A percentile compares a stretch with the other conserved stretches of the same genome.
phyloP scores from a whole-genome alignment of 2,329 filamentous ascomycete species.

The Cephalotrichum gorgonifer region DNA sequence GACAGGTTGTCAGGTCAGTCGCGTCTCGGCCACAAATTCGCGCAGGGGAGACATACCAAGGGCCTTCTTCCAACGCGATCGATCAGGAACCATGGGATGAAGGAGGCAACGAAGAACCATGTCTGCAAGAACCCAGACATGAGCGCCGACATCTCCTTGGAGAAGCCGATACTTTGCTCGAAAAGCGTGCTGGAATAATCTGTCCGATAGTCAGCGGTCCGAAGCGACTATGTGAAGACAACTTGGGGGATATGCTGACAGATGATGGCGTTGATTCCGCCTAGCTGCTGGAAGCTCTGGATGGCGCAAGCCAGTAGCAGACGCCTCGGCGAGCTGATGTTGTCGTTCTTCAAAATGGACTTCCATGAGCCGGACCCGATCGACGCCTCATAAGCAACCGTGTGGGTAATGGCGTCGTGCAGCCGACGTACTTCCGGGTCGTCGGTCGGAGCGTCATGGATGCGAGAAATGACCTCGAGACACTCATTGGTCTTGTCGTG shows the following conservation, averaged over 20 bases:
- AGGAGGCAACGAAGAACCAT: slow-evolving; percentile 27
- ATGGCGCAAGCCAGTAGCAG: slow-evolving; percentile 21
- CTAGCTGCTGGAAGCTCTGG: slow-evolving; percentile 29
- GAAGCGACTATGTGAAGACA: neutral
- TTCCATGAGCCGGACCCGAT: slow-evolving; percentile 18
- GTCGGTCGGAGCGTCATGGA: slow-evolving; percentile 15
- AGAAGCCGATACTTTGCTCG: slow-evolving; percentile 30
- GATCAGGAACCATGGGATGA: slow-evolving; percentile 35
- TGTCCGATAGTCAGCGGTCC: slow-evolving; percentile 4
- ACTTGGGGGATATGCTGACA: slow-evolving; percentile 14
- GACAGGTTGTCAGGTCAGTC: neutral
- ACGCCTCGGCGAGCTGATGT: slow-evolving; percentile 19
- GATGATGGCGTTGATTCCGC: slow-evolving; percentile 37
- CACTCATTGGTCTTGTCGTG: slow-evolving; percentile 26
- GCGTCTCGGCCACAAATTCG: neutral
- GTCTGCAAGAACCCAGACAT: slow-evolving; percentile 43
- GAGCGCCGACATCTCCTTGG: slow-evolving; percentile 31
- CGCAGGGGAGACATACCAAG: slow-evolving; percentile 13
- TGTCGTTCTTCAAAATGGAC: slow-evolving; percentile 19
- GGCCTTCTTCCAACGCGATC: slow-evolving; percentile 33
- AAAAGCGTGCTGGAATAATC: slow-evolving; percentile 37
- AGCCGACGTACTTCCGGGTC: slow-evolving; percentile 13
- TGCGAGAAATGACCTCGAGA: slow-evolving; percentile 24
- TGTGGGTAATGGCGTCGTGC: slow-evolving; percentile 20
- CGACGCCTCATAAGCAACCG: slow-evolving; percentile 19